Evolutionary conservation across 164 flowering plant species (phyloP).

Genomic region (Stephania yunnanensis): DNA sequence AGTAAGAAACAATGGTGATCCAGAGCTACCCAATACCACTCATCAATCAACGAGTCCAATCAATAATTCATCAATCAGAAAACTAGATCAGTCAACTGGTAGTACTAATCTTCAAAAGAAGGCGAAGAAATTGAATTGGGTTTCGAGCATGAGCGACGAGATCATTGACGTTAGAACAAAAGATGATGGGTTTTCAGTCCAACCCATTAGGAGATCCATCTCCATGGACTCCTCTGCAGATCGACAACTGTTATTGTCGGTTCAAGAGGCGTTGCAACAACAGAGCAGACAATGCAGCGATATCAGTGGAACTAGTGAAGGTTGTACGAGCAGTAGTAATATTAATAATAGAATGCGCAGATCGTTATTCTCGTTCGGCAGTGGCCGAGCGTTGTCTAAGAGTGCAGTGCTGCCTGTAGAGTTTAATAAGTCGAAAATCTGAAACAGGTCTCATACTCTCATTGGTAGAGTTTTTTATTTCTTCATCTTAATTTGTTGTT

Average conservation of each 20-base stretch:
- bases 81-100: constrained; percentile 26
- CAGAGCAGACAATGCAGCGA: constrained; percentile 33
- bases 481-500: not conserved
- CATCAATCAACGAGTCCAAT: constrained; percentile 21
- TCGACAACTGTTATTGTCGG: constrained; percentile 49
- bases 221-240: constrained; percentile 86
- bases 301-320: constrained; percentile 32
- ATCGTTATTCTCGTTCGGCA: constrained; percentile 58
- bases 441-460: not conserved
- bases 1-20: constrained; percentile 28
- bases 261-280: constrained; percentile 47
- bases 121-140: constrained; percentile 31
- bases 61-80: constrained; percentile 29
- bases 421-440: constrained; percentile 26
- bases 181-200: constrained; percentile 49
- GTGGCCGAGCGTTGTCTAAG: constrained; percentile 50
- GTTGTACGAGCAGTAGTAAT: constrained; percentile 9
- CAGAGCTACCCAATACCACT: not conserved
- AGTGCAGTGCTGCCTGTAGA: constrained; percentile 58
- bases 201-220: constrained; percentile 77
- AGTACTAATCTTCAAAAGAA: no score
- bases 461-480: not conserved
- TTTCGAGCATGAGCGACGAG: constrained; percentile 81
- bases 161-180: constrained; percentile 55
- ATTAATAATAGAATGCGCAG: constrained; percentile 43